These are phyloP conservation scores for Candida montana DNA, from an alignment of 805 yeast species.

Conservation along the genomic window DNA sequence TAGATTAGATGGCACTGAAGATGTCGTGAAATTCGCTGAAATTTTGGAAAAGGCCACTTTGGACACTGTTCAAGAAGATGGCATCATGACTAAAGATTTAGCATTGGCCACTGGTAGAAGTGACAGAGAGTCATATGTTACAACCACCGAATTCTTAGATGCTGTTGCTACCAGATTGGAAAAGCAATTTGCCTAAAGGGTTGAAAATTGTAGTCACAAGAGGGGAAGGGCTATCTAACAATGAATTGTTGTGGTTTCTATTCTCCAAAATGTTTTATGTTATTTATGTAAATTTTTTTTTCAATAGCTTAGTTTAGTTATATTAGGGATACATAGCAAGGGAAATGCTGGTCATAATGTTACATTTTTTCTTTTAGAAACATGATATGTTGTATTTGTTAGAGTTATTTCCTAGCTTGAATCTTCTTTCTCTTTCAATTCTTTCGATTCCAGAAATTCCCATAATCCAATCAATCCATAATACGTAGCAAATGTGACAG, in stretches of 20 bases:
- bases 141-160: slow-evolving; percentile 71
- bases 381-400: too few species aligned
- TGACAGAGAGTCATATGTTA: slow-evolving; percentile 57
- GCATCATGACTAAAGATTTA: slow-evolving; percentile 78
- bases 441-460: slow-evolving; percentile 35
- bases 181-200: slow-evolving; percentile 6
- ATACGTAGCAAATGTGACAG: slow-evolving; percentile 40
- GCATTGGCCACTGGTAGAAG: slow-evolving; percentile 66
- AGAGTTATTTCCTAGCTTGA: neutral
- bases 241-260: slow-evolving; percentile 5
- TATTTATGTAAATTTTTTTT: neutral
- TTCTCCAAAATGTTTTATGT: neutral
- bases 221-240: too few species aligned
- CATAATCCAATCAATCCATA: slow-evolving; percentile 40
- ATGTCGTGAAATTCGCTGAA: slow-evolving; percentile 62
- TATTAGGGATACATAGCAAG: slow-evolving; percentile 18
- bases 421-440: slow-evolving; percentile 2
- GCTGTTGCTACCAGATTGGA: slow-evolving; percentile 61
- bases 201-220: too few species aligned
- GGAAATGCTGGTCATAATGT: slow-evolving; percentile 24
- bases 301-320: neutral
- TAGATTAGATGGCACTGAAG: slow-evolving; percentile 65
- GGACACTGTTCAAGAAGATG: slow-evolving; percentile 68
- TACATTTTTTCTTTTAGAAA: neutral
- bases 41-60: slow-evolving; percentile 60